Conservation (phyloP, 2,329 filamentous ascomycete species). For the Aspergillus ochraceus region DNA sequence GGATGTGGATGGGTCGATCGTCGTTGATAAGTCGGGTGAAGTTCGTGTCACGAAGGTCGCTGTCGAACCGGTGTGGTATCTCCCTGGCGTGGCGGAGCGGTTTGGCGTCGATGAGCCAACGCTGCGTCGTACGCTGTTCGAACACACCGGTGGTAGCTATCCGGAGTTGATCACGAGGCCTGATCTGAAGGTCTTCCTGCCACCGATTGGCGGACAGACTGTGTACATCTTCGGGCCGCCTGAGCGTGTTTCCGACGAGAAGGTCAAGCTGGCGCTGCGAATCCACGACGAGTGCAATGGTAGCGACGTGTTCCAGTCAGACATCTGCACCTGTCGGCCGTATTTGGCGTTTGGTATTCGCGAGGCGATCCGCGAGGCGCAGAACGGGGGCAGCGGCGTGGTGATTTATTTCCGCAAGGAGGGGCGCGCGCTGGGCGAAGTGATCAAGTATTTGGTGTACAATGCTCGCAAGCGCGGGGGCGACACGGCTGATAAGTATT, state of each 20-base stretch:
- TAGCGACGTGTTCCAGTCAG: constrained; percentile 94
- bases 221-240: constrained; percentile 98
- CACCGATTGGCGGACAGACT: constrained; percentile 91
- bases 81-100: constrained; percentile 83
- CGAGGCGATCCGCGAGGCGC: constrained; percentile 95
- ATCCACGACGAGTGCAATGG: constrained; percentile 92
- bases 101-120: constrained; percentile 91
- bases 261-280: constrained; percentile 75
- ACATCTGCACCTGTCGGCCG: constrained; percentile 91
- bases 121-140: constrained; percentile 83
- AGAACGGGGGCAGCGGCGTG: constrained; percentile 87
- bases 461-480: constrained; percentile 49
- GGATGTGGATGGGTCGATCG: constrained; percentile 80
- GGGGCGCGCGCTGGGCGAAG: constrained; percentile 88
- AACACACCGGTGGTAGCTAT: constrained; percentile 93
- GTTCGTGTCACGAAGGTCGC: constrained; percentile 94
- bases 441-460: constrained; percentile 80
- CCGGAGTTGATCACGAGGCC: constrained; percentile 92
- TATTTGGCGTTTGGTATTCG: constrained; percentile 97
- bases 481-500: constrained; percentile 61
- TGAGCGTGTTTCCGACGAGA: constrained; percentile 87
- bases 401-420: constrained; percentile 99
- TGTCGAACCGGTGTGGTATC: constrained; percentile 90
- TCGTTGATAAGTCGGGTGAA: constrained; percentile 81
- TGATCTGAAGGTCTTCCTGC: constrained; percentile 93